Conservation (phyloP, 1,139 yeast genomes). For the Zygosaccharomyces pseudobailii region DNA sequence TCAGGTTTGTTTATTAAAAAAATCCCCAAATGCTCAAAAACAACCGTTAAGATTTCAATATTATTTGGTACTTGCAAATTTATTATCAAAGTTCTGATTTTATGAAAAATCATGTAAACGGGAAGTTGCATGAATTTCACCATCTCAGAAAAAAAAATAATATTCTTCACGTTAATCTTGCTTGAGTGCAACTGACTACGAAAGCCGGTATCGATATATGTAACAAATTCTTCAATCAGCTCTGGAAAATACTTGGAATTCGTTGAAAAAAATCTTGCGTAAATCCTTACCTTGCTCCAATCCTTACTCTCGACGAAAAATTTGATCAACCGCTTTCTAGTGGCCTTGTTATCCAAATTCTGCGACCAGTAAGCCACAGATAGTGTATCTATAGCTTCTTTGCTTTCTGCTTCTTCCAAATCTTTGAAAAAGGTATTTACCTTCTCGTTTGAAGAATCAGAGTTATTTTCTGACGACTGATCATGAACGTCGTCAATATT, state of each 20-base stretch:
- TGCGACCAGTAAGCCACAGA: slow-evolving; percentile 50
- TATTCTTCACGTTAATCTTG: slow-evolving; percentile 50
- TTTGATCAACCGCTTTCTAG: slow-evolving; percentile 55
- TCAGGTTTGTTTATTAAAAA: slow-evolving; percentile 60
- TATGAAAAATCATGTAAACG: slow-evolving; percentile 64
- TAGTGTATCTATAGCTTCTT: slow-evolving; percentile 53
- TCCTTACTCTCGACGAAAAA: slow-evolving; percentile 49
- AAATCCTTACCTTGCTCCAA: slow-evolving; percentile 42
- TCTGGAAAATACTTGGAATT: slow-evolving; percentile 48
- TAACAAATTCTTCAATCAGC: slow-evolving; percentile 52
- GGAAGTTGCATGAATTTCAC: slow-evolving; percentile 77
- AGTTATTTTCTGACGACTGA: slow-evolving; percentile 8
- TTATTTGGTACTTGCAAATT: slow-evolving; percentile 53
- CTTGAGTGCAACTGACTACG: slow-evolving; percentile 54
- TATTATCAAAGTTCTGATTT: slow-evolving; percentile 52
- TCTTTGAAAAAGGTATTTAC: slow-evolving; percentile 42
- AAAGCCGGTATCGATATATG: slow-evolving; percentile 54
- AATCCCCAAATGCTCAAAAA: slow-evolving; percentile 74
- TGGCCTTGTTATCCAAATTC: slow-evolving; percentile 65
- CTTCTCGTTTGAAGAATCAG: slow-evolving; percentile 40
- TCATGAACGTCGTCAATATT: slow-evolving; percentile 26
- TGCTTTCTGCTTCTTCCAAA: slow-evolving; percentile 44
- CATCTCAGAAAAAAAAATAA: slow-evolving; percentile 67
- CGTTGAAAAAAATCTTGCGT: slow-evolving; percentile 65
- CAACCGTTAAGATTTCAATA: slow-evolving; percentile 57